Conservation (phyloP, 495 filamentous ascomycete species). For the Aspergillus biplanus region DNA sequence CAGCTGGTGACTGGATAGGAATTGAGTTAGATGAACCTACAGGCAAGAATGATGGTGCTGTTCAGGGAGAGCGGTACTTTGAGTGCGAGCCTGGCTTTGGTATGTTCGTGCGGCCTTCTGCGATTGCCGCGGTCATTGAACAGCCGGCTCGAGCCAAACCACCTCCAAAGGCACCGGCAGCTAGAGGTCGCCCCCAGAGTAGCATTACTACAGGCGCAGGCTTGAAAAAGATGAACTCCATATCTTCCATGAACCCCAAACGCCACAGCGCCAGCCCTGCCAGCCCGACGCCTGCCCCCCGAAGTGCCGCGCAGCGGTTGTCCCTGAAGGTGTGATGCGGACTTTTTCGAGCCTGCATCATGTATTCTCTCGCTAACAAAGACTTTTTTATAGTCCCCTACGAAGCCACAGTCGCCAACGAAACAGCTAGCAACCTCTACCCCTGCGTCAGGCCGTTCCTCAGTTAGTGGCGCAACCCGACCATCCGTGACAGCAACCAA, state of each 20-base stretch:
- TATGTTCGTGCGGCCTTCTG: slow-evolving; percentile 82
- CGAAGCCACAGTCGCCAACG: slow-evolving; percentile 68
- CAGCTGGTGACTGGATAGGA: slow-evolving; percentile 84
- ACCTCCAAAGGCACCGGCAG: slow-evolving; percentile 25
- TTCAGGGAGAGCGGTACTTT: slow-evolving; percentile 90
- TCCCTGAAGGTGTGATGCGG: slow-evolving; percentile 61
- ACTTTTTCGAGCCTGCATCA: not conserved
- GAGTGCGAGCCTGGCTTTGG: slow-evolving; percentile 77
- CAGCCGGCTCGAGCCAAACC: slow-evolving; percentile 52
- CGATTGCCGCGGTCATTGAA: slow-evolving; percentile 60
- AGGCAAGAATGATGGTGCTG: slow-evolving; percentile 94
- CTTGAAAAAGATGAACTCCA: slow-evolving; percentile 41
- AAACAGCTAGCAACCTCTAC: slow-evolving; percentile 68
- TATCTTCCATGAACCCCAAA: slow-evolving; percentile 57
- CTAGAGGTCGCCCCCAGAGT: slow-evolving; percentile 39
- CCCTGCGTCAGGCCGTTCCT: slow-evolving; percentile 53
- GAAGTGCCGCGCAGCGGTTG: slow-evolving; percentile 46
- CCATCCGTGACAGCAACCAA: slow-evolving; percentile 48
- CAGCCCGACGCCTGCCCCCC: slow-evolving; percentile 66
- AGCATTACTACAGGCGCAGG: slow-evolving; percentile 32
- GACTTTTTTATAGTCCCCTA: slow-evolving; percentile 61
- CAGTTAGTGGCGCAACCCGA: slow-evolving; percentile 55
- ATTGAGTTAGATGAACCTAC: slow-evolving; percentile 81
- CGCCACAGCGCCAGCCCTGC: slow-evolving; percentile 69
- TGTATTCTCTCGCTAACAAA: slow-evolving; percentile 17